Percentiles rank a stretch among this genome's conserved stretches.
Conservation (phyloP, 139 green algal genomes). For the Astrephomene gubernaculifera region DNA sequence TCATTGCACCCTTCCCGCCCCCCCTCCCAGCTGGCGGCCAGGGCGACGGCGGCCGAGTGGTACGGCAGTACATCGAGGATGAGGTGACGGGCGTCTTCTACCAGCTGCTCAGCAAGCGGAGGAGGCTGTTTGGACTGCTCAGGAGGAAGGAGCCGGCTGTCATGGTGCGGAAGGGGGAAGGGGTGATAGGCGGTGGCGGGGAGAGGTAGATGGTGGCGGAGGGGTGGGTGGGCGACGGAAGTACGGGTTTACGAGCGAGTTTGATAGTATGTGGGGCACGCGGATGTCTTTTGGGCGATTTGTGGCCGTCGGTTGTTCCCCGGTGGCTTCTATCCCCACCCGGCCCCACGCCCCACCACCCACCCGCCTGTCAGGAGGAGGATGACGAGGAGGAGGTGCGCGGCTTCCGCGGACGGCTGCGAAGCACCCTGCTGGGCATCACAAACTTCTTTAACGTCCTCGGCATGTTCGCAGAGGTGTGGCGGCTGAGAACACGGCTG, state of each 20-base stretch:
- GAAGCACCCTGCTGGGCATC: not conserved
- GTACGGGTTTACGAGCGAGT: no score
- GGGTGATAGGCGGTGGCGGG: no score
- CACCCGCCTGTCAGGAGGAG: not conserved
- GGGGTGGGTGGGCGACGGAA: no score
- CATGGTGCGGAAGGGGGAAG: not conserved
- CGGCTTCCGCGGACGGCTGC: slow-evolving; percentile 42
- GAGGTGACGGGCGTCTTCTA: slow-evolving; percentile 55
- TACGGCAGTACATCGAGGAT: slow-evolving; percentile 58
- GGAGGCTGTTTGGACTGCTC: slow-evolving; percentile 18
- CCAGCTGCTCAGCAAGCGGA: slow-evolving; percentile 37
- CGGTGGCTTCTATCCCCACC: no score
- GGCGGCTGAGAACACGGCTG: not conserved
- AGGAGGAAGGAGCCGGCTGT: slow-evolving; percentile 22
- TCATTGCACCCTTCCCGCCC: no score
- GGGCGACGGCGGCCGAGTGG: slow-evolving; percentile 4
- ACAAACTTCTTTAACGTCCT: slow-evolving; percentile 53
- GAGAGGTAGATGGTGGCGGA: no score
- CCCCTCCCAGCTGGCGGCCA: slow-evolving; percentile 32
- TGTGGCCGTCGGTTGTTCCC: no score
- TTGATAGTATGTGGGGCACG: no score
- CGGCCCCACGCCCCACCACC: no score
- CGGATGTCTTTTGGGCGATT: no score
- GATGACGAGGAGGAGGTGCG: slow-evolving; percentile 7
- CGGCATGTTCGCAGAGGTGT: slow-evolving; percentile 50